Evolutionary conservation across 768 basidiomycete species (phyloP).

Genomic region (Daedaleopsis sinensis): DNA sequence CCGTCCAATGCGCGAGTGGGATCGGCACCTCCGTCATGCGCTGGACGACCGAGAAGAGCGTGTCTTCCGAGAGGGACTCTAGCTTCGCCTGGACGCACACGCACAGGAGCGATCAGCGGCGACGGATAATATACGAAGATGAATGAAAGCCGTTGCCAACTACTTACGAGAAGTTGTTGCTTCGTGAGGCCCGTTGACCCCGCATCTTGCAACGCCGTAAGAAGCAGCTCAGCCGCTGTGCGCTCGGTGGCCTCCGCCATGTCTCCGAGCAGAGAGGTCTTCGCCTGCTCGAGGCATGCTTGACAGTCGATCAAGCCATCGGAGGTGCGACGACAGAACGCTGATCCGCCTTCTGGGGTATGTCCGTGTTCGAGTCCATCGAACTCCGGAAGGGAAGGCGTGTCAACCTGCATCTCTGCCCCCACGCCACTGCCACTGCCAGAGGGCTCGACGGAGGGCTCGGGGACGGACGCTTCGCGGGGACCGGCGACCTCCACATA

Average conservation of each 20-base stretch:
- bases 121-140: too few relatives aligned
- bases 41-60: conserved; percentile 37
- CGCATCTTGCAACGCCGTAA: conserved; percentile 15
- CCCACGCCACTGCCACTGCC: neutral
- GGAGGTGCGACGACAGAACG: conserved; percentile 21
- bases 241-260: neutral
- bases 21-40: conserved; percentile 48
- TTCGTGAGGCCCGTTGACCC: conserved; percentile 34
- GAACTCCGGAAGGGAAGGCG: neutral
- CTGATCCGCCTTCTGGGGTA: conserved; percentile 16
- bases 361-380: conserved; percentile 18
- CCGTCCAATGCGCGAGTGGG: conserved; percentile 69
- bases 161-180: conserved; percentile 35
- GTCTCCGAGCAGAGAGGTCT: neutral
- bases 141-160: neutral
- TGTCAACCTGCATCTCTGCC: neutral
- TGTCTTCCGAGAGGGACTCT: neutral
- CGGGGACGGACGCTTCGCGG: neutral
- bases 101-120: neutral
- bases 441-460: conserved; percentile 6
- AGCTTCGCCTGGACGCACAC: neutral
- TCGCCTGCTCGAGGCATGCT: conserved; percentile 24
- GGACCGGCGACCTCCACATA: conserved; percentile 28
- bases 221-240: conserved; percentile 2
- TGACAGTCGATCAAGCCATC: conserved; percentile 26